These are phyloP conservation scores for Phytophthora kernoviae DNA, from an alignment of 352 stramenopile genomes.

Conservation along the genomic window DNA sequence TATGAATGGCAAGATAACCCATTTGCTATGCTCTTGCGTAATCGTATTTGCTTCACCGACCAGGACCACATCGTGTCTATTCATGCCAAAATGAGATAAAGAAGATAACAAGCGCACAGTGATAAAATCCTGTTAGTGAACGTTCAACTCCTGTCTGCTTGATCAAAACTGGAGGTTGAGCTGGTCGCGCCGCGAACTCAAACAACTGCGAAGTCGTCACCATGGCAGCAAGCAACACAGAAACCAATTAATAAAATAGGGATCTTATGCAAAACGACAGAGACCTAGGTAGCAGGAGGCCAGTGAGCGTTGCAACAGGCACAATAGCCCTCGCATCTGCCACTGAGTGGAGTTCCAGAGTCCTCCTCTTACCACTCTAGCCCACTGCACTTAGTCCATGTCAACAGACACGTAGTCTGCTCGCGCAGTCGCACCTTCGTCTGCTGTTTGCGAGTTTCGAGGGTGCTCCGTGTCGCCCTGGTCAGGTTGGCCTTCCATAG, in stretches of 20 bases:
- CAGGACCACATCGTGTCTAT: too few relatives aligned
- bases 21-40: not conserved
- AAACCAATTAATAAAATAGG: constrained; percentile 47
- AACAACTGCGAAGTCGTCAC: constrained; percentile 21
- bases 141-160: not conserved
- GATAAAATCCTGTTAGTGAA: too few relatives aligned
- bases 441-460: constrained; percentile 42
- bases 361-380: constrained; percentile 12
- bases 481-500: constrained; percentile 36
- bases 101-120: too few relatives aligned
- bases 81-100: too few relatives aligned
- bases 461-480: constrained; percentile 38
- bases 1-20: not conserved
- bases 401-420: constrained; percentile 70
- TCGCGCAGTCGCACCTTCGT: constrained; percentile 72
- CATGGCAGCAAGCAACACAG: constrained; percentile 21
- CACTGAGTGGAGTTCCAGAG: constrained; percentile 12
- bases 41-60: too few relatives aligned
- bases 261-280: constrained; percentile 20
- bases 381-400: constrained; percentile 43
- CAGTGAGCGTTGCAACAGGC: not conserved
- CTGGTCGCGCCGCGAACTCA: constrained; percentile 8
- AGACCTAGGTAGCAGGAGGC: constrained; percentile 21
- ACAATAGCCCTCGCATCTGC: not conserved
- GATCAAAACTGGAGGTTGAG: not conserved